Conservation (phyloP, 2,329 filamentous ascomycete genomes). For the Pseudodiploospora longispora region DNA sequence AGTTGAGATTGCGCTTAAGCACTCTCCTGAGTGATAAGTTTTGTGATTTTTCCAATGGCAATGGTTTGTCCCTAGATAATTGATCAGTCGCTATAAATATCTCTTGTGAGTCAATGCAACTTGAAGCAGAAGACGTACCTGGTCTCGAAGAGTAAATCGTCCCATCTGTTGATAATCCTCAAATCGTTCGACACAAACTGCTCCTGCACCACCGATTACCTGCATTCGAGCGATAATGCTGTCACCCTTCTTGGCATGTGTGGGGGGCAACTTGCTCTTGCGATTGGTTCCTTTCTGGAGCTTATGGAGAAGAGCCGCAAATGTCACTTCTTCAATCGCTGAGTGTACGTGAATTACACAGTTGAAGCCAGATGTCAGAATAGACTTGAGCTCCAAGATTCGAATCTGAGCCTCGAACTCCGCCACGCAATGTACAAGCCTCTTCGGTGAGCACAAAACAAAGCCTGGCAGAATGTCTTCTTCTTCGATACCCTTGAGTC, state of each 20-base stretch:
- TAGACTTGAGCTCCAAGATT: conserved; percentile 88
- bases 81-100: no score
- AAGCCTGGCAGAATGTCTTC: conserved; percentile 95
- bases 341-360: conserved; percentile 97
- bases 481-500: conserved; percentile 91
- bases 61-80: conserved; percentile 82
- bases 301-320: conserved; percentile 80
- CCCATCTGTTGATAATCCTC: conserved; percentile 94
- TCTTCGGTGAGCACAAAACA: conserved; percentile 90
- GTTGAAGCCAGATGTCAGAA: conserved; percentile 91
- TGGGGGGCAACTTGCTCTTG: conserved; percentile 87
- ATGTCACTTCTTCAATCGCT: conserved; percentile 95
- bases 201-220: conserved; percentile 74
- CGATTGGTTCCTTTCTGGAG: conserved; percentile 89
- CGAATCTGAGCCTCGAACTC: conserved; percentile 95
- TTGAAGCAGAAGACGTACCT: conserved; percentile 44
- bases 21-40: conserved; percentile 49
- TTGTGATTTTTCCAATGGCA: conserved; percentile 98
- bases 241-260: conserved; percentile 74
- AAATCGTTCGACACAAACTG: conserved; percentile 88
- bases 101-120: not conserved
- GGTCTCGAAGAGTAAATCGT: conserved; percentile 81
- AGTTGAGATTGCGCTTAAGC: not conserved
- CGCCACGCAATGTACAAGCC: conserved; percentile 81
- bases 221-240: conserved; percentile 90